Base-by-base conservation (phyloP, 305 asterid species). In the Euphrasia arctica region DNA sequence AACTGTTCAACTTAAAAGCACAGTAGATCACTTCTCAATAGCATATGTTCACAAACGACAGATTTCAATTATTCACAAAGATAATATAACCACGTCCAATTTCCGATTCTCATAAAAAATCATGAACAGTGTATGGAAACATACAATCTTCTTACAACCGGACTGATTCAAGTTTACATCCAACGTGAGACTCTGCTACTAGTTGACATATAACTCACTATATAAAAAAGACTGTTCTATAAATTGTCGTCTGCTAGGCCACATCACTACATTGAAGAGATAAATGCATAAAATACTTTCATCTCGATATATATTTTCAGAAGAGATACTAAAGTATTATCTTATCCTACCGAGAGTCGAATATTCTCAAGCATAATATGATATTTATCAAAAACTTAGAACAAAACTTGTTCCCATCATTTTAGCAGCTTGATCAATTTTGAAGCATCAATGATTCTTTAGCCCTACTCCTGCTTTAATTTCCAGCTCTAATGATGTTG, bases 351-450 rank as follows among this genome's bases (percentile, higher is more conserved):
- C 45, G 11, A 39, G 45, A 39, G 45, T 39, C 10, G 3, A 39
- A 39, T 9, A 39, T 39, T 39, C 12, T 8, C 3, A 39, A 39
- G 3, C 9, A 8, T 9, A 8, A 39, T 8, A 39, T 39, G 11
- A 39, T 39, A 39, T 39, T 9, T 39, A 4, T 58, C 34, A 5
- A 13, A 48, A 39, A 3, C 28, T 12, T 63, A 28, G 10, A 15
- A 58, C 5, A 49, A 58, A 59, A 60, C 9, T 39, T 15, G 60
- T 12, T 70, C 5, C 45, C 31, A 36, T 79, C 78, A 77, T 58
- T 49, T 62, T 51, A 90, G 58, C 14, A 45, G 81, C 74, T 80
- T 79, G 67, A 94, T 82, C 57, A 74, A 73, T 58, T 79, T 74
- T 28, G 83, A 72, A 12, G 82, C 72, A 49, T 74, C 82, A 7